Evolutionary conservation across 495 filamentous ascomycete genomes (phyloP), one percentile per base, ranked within the genome.

Genomic region (Cercophora scortea): DNA sequence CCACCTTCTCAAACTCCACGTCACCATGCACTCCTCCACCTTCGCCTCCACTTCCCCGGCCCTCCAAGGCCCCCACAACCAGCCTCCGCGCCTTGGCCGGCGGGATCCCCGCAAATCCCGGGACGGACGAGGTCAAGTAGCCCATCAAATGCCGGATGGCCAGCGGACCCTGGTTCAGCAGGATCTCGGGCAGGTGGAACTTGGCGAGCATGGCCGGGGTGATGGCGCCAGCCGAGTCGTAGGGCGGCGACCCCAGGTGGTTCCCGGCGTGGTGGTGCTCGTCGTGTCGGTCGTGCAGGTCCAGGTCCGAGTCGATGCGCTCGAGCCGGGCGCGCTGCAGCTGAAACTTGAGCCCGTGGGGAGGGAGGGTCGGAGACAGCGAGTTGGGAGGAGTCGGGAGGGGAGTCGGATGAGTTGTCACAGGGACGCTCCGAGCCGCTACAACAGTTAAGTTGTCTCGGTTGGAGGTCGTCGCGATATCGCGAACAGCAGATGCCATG

Each of bases 311-410:
- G 62, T 94, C 90, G 69, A 90, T 77, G 58, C 85, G 79, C 52
- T 80, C 77, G 56, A 85, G 79, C 55, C 73, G 77, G 44, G 79
- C 78, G 73, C 59, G 75, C 77, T 66, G 71, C 73, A 68, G 77
- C 70, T 79, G 77, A 59, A 75, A 70, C 60, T 81, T 82, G 62
- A 88, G 84, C 60, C 81, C 84, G 54, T 91, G 89, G 43, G 93
- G 87, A 59, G 87, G 84, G 47, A 96, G 80, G 49, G 81, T 84
- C 33, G 92, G 93, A 38, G 92, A 96, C 67, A 96, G 91, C 64
- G 93, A 96, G 73, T 94, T 94, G 49, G 92, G 92, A 61, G 92
- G 92, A 70, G 92, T 97, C 47, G 86, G 91, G 59, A 96, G 83
- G 64, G 68, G 49, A 88, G 59, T 94, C 81, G 66, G 72, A 78